Base-by-base conservation (phyloP, 257 asterid genomes). In the Misopates orontium region DNA sequence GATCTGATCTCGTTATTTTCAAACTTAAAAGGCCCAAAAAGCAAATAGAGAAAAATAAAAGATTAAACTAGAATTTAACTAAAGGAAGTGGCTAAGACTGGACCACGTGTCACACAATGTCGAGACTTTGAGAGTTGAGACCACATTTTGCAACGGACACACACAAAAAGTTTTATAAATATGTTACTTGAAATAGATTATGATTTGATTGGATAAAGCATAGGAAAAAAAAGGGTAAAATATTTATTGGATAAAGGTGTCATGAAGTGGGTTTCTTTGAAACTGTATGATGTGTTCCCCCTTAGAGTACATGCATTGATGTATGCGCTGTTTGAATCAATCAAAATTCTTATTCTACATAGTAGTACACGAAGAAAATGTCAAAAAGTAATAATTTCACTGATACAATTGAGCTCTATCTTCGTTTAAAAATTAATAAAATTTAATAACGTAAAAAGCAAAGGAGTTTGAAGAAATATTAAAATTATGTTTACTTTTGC, bases 201-300 rank as follows among this genome's bases (percentile, higher is more conserved):
- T 44, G 48, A 52, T 53, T 23, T 15, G 62, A 66, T 53, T 19
- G 5, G 5, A 16, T 18, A 69, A 68, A 47, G 39, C 11, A 17
- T 19, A 47, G 28, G 25, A 45, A 50, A 18, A 63, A 64, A 59
- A 71, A n/a, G n/a, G n/a, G 4, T 53, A 24, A 21, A 15, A 12
- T 15, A 25, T 55, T 10, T 56, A 53, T 18, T 13, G 18, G 19
- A 22, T 23, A 24, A 23, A 25, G 18, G n/a, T 54, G 21, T 36
- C 28, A 17, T 14, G 55, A 21, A 20, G 64, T 63, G 60, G 6
- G 51, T 45, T 45, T 45, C 51, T 45, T 8, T 45, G 51, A 45
- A 45, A 45, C 51, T 45, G 19, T 13, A 13, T 45, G 17, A 13
- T 45, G 51, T 45, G 51, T 45, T n/a, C 51, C 22, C 66, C 44